Evolutionary conservation across 2,329 filamentous ascomycete species (phyloP).

Genomic region (Ophiostoma pallidulum): DNA sequence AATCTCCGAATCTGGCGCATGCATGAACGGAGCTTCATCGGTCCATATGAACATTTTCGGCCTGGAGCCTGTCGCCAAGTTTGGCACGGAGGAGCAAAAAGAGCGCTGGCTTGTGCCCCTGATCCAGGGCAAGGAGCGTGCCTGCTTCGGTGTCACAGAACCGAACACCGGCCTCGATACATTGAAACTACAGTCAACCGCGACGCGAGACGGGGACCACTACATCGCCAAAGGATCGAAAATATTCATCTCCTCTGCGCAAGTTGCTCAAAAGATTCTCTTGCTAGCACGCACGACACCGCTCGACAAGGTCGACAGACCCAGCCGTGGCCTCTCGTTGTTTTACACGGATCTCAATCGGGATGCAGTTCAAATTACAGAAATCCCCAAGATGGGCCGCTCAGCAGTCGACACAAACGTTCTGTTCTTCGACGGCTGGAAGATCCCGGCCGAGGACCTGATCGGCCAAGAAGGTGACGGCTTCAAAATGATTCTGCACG

Average conservation of each 20-base stretch:
- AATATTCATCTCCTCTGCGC: conserved; percentile 81
- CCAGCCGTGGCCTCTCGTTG: conserved; percentile 55
- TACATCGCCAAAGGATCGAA: conserved; percentile 70
- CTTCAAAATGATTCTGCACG: conserved; percentile 69
- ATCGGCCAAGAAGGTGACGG: conserved; percentile 66
- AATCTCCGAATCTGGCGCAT: conserved; percentile 62
- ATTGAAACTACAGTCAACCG: conserved; percentile 54
- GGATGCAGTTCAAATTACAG: conserved; percentile 51
- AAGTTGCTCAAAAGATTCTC: conserved; percentile 75
- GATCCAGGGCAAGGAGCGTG: conserved; percentile 60
- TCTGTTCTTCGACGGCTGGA: conserved; percentile 76
- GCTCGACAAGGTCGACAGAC: background rate
- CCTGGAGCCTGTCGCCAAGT: conserved; percentile 64
- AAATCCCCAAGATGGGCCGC: conserved; percentile 79
- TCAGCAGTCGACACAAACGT: conserved; percentile 76
- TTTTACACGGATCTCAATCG: conserved; percentile 73
- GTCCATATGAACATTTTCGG: conserved; percentile 62
- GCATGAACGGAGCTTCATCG: conserved; percentile 60
- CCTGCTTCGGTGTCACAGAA: conserved; percentile 79
- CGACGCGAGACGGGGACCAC: conserved; percentile 29
- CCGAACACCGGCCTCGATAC: conserved; percentile 74
- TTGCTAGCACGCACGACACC: conserved; percentile 58
- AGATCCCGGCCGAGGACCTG: conserved; percentile 51
- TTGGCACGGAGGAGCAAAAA: conserved; percentile 57
- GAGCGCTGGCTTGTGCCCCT: conserved; percentile 57